These are phyloP conservation scores for Knoxia roxburghii DNA, from an alignment of 257 asterid species.

Conservation along the genomic window DNA sequence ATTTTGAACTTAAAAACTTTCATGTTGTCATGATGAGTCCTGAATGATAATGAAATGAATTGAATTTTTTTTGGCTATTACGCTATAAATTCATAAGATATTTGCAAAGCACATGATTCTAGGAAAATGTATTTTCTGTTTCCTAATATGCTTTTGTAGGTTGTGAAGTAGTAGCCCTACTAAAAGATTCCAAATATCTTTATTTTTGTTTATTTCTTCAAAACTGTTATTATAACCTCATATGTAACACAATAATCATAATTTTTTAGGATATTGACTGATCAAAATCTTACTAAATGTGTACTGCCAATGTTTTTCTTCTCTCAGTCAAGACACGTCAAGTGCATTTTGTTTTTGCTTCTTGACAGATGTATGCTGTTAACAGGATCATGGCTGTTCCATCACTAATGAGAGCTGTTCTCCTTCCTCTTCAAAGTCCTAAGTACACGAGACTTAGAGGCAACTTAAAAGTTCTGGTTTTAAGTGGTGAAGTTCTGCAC, in stretches of 20 bases:
- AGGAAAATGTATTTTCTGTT: neutral
- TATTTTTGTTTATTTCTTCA: neutral
- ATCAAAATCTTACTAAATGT: too few species aligned
- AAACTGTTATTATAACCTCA: neutral
- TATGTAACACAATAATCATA: neutral
- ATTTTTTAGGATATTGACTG: neutral
- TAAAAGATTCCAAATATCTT: neutral
- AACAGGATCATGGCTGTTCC: slow-evolving; percentile 86
- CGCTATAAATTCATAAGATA: neutral
- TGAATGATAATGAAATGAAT: neutral
- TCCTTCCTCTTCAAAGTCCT: slow-evolving; percentile 54
- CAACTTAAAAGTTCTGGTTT: slow-evolving; percentile 59
- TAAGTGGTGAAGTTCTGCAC: slow-evolving; percentile 81
- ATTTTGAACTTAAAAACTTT: neutral
- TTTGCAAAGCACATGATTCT: neutral
- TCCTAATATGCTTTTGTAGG: too few species aligned
- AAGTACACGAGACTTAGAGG: slow-evolving; percentile 29
- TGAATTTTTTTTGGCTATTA: neutral
- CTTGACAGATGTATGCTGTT: slow-evolving; percentile 63
- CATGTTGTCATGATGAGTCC: neutral
- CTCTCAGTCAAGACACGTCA: too few species aligned
- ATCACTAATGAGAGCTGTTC: slow-evolving; percentile 65
- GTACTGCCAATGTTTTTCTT: too few species aligned
- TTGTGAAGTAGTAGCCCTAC: too few species aligned
- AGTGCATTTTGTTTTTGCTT: slow-evolving; percentile 7